Evolutionary conservation across 2,329 filamentous ascomycete species (phyloP).

Genomic region (Trichoderma breve): DNA sequence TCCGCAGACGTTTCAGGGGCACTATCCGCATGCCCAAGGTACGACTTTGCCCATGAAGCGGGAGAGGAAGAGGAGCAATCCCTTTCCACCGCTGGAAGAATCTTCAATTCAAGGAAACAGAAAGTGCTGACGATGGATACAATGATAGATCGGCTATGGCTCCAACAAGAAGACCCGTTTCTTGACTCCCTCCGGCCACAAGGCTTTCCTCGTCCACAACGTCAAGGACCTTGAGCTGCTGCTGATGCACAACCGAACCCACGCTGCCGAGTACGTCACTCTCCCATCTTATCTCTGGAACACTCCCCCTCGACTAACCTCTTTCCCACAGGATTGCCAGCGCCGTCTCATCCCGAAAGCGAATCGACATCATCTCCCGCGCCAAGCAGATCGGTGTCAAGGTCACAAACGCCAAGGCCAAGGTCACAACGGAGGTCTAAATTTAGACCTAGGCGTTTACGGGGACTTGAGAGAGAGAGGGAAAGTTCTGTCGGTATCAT

Average conservation of each 20-base stretch:
- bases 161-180: constrained; percentile 99
- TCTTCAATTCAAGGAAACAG: neutral
- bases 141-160: constrained; percentile 84
- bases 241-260: constrained; percentile 99
- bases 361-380: constrained; percentile 94
- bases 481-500: neutral
- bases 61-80: neutral
- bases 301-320: neutral
- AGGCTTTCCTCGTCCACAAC: constrained; percentile 99
- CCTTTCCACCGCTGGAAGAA: neutral
- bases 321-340: constrained; percentile 75
- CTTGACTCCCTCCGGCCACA: constrained; percentile 99
- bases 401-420: constrained; percentile 99
- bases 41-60: constrained; percentile 46
- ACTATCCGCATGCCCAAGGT: constrained; percentile 97
- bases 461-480: neutral
- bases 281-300: neutral
- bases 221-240: constrained; percentile 92
- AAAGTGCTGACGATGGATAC: constrained; percentile 10
- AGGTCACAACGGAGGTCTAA: constrained; percentile 93
- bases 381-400: constrained; percentile 99
- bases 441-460: constrained; percentile 20
- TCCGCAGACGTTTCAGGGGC: constrained; percentile 96
- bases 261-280: constrained; percentile 87
- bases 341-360: constrained; percentile 97